Percentiles rank a stretch among this genome's conserved stretches.
phyloP scores from a whole-genome alignment of 208 protist species.

The Lotmaria passim region DNA sequence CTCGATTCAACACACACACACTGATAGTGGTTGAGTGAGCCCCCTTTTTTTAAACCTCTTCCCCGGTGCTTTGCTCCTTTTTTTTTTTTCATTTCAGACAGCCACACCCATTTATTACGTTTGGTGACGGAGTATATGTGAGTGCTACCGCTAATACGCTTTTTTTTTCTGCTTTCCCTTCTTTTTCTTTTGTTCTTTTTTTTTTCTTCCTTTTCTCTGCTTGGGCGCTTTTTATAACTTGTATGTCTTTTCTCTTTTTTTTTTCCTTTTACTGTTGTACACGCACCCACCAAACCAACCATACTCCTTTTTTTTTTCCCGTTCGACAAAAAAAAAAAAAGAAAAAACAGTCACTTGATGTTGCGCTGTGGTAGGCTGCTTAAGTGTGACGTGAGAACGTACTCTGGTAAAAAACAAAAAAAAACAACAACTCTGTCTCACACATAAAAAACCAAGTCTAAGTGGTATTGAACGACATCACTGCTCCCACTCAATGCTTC shows the following conservation, averaged over 20 bases:
- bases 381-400: slow-evolving; percentile 14
- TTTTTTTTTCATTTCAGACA: not conserved
- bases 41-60: not conserved
- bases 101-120: not conserved
- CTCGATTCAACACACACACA: slow-evolving; percentile 15
- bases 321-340: too few species aligned
- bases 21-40: slow-evolving; percentile 14
- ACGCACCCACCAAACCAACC: not conserved
- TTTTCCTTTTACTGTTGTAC: not conserved
- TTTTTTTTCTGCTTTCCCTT: slow-evolving; percentile 1
- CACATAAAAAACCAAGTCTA: not conserved
- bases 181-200: slow-evolving; percentile 24
- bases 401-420: not conserved
- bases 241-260: not conserved
- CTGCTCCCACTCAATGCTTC: not conserved
- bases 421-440: not conserved
- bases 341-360: too few species aligned
- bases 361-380: too few species aligned
- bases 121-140: not conserved
- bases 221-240: slow-evolving; percentile 10
- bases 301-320: slow-evolving; percentile 14
- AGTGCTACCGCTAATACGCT: not conserved
- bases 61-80: slow-evolving; percentile 5
- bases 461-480: not conserved
- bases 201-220: slow-evolving; percentile 2